Conservation (phyloP, 352 stramenopile species). For the Phytophthora constricta region DNA sequence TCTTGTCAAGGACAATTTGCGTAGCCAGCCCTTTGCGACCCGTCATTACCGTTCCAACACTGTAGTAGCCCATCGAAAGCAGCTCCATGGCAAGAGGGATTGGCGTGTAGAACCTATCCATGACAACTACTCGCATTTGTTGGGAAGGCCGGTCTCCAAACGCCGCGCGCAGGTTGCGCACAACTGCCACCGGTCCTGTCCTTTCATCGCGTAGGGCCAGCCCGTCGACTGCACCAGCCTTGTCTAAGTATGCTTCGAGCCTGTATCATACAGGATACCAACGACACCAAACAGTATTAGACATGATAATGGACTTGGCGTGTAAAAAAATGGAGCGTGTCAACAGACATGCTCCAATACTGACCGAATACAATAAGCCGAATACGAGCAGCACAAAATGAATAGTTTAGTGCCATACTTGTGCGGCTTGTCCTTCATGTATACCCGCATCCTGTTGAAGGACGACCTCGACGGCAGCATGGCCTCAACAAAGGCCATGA, state of each 20-base stretch:
- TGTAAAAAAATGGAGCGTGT: not conserved
- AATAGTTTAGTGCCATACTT: slow-evolving; percentile 1
- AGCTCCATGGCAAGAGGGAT: slow-evolving; percentile 7
- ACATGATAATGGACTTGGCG: slow-evolving; percentile 1
- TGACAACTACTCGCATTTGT: slow-evolving; percentile 7
- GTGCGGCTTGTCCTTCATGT: not conserved
- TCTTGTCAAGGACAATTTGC: not conserved
- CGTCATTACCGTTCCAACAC: slow-evolving; percentile 7
- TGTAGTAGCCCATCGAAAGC: slow-evolving; percentile 12
- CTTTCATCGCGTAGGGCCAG: not conserved
- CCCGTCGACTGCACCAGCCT: not conserved
- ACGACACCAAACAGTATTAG: not conserved
- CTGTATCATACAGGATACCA: slow-evolving; percentile 7
- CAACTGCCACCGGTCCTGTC: not conserved
- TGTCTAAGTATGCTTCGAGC: slow-evolving; percentile 5
- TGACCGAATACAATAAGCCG: not conserved
- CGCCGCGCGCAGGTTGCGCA: not conserved
- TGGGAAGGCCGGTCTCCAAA: not conserved
- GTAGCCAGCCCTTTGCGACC: not conserved
- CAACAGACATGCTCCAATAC: not conserved
- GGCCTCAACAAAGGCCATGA: slow-evolving; percentile 2
- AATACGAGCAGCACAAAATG: slow-evolving; percentile 7
- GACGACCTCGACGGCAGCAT: not conserved
- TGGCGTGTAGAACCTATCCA: slow-evolving; percentile 5
- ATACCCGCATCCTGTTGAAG: slow-evolving; percentile 1